phyloP scores from a whole-genome alignment of 192 early-diverging fungal species.

The Coemansia sp. region DNA sequence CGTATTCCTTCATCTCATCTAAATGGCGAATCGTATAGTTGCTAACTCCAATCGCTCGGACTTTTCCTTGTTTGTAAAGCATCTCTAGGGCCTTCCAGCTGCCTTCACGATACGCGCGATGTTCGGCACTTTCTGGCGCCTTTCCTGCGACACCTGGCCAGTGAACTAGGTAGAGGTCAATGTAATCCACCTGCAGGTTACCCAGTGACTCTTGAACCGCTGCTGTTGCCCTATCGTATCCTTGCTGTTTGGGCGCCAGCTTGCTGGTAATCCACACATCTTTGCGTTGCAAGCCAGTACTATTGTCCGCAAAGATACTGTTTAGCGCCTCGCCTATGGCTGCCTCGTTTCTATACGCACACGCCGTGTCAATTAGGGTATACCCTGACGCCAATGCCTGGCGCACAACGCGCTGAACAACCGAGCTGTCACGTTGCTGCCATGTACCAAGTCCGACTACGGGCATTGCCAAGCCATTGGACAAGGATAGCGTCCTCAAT shows the following conservation, averaged over 20 bases:
- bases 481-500: too few relatives aligned
- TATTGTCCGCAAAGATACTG: slow-evolving; percentile 42
- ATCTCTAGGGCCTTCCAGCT: slow-evolving; percentile 64
- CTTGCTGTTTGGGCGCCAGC: slow-evolving; percentile 67
- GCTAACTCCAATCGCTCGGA: slow-evolving; percentile 67
- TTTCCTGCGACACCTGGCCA: slow-evolving; percentile 63
- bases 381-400: slow-evolving; percentile 23
- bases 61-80: slow-evolving; percentile 55
- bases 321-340: slow-evolving; percentile 54
- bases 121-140: slow-evolving; percentile 31
- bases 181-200: slow-evolving; percentile 60
- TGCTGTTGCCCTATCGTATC: slow-evolving; percentile 54
- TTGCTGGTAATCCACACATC: slow-evolving; percentile 73
- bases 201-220: slow-evolving; percentile 57
- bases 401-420: slow-evolving; percentile 17
- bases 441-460: slow-evolving; percentile 33
- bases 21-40: slow-evolving; percentile 64
- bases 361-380: slow-evolving; percentile 56
- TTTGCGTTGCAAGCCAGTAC: slow-evolving; percentile 49
- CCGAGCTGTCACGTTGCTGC: slow-evolving; percentile 27
- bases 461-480: slow-evolving; percentile 35
- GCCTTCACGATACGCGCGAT: slow-evolving; percentile 51
- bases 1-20: slow-evolving; percentile 55
- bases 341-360: slow-evolving; percentile 63
- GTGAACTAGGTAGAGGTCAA: slow-evolving; percentile 74